Evolutionary conservation across 345 rosid genomes (phyloP).

Genomic region (Pelargonium nanum): DNA sequence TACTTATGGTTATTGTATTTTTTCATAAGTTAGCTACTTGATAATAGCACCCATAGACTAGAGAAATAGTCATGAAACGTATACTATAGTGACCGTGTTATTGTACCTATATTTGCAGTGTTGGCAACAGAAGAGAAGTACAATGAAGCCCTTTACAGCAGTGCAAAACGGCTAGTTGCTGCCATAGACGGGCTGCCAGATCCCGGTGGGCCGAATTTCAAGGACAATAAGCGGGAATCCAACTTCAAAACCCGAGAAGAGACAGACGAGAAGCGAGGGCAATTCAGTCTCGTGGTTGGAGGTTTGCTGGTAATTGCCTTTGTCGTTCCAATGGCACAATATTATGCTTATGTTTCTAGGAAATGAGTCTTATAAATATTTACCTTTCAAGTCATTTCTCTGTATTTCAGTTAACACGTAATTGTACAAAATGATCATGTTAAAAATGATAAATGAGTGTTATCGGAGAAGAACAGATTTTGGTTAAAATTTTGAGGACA

Average conservation of each 20-base stretch:
- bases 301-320: conserved; percentile 86
- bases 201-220: conserved; percentile 63
- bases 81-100: background rate
- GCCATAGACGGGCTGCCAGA: conserved; percentile 96
- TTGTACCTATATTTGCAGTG: conserved; percentile 35
- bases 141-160: conserved; percentile 77
- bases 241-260: conserved; percentile 83
- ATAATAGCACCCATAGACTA: too few relatives aligned
- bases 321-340: conserved; percentile 95
- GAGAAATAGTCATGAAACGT: too few relatives aligned
- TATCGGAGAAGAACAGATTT: conserved; percentile 2
- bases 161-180: conserved; percentile 78
- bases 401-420: conserved; percentile 7
- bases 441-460: conserved; percentile 20
- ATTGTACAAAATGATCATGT: conserved; percentile 26
- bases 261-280: conserved; percentile 95
- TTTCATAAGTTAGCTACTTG: background rate
- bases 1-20: too few relatives aligned
- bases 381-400: conserved; percentile 11
- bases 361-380: conserved; percentile 26
- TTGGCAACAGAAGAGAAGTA: conserved; percentile 93
- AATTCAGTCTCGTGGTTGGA: conserved; percentile 88
- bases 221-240: conserved; percentile 79
- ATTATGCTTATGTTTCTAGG: conserved; percentile 81
- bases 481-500: background rate